Base-by-base conservation (phyloP, 1,284 basidiomycete genomes). In the Cutaneotrichosporon sp. region DNA sequence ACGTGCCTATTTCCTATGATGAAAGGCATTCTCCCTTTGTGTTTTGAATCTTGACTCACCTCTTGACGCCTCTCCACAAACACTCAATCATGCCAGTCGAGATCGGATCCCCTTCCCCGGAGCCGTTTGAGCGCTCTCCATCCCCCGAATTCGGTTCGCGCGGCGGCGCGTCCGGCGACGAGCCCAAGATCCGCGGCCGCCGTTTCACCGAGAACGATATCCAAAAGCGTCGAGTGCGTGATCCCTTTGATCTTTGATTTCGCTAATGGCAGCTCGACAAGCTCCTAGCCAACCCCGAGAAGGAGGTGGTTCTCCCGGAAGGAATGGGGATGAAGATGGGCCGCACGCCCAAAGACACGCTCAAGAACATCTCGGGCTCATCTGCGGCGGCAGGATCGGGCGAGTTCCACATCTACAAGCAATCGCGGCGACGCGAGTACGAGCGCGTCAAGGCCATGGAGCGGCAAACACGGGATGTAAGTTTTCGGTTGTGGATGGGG, bases 391-490 rank as follows among this genome's bases (percentile, higher is more conserved):
- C 94, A 18, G 94, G 94, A 56, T 93, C 90, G 69, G 93, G 93
- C 57, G 94, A 97, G 80, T 97, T 97, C 73, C 97, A 99, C 76
- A 97, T 99, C 5, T 99, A 99, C 84, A 99, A 99, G 80, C 94
- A 97, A 52, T 88, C 89, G 69, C 83, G 97, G 67, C 85, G 96
- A 74, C 85, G 95, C 74, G 97, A 99, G 82, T 98, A 96, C 73
- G 97, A 99, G 79, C 84, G 97, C 57, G 79, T 99, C 61, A 92
- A 91, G 81, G 73, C 96, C 10, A 88, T 99, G 85, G 92, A 97
- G 69, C 92, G 97, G 67, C 83, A 87, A 69, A 80, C 87, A 10
- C 84, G 86, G 73, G 89, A 90, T 81, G 96, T 94, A 70, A 67
- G 85, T 79, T 26, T 22, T 7, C 9, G 10, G 8, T 21, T 11